Conservation (phyloP, 805 yeast species). For the Lipomyces yamadae region DNA sequence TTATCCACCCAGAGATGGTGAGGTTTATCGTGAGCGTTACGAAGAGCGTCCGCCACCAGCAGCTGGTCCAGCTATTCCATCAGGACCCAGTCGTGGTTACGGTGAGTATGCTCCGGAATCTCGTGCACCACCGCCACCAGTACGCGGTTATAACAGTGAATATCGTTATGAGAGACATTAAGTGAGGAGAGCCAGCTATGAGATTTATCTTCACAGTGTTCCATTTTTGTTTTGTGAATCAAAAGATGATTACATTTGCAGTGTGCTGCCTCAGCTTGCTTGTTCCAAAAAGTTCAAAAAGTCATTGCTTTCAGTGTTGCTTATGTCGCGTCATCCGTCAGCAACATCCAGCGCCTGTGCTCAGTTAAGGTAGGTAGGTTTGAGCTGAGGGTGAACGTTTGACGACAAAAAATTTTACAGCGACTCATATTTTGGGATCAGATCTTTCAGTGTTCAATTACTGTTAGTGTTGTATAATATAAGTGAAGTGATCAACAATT, state of each 20-base stretch:
- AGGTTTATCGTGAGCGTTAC: background rate
- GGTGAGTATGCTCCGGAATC: slow-evolving; percentile 10
- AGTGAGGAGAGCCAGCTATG: background rate
- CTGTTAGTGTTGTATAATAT: background rate
- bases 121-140: slow-evolving; percentile 11
- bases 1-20: slow-evolving; percentile 2
- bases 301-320: background rate
- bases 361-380: background rate
- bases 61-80: slow-evolving; percentile 1
- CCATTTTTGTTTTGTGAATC: background rate
- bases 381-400: background rate
- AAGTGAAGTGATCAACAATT: background rate
- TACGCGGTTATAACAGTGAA: slow-evolving; percentile 5
- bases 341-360: background rate
- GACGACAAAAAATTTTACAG: background rate
- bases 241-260: background rate
- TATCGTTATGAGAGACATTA: slow-evolving; percentile 13
- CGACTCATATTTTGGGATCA: slow-evolving; percentile 2
- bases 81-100: slow-evolving; percentile 17
- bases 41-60: slow-evolving; percentile 2
- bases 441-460: background rate
- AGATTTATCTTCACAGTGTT: background rate
- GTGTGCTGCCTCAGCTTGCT: slow-evolving; percentile 1
- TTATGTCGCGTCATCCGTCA: background rate
- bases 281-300: slow-evolving; percentile 1